These are phyloP conservation scores for Fusarium ramigenum DNA, from an alignment of 2,329 filamentous ascomycete species.

Conservation along the genomic window DNA sequence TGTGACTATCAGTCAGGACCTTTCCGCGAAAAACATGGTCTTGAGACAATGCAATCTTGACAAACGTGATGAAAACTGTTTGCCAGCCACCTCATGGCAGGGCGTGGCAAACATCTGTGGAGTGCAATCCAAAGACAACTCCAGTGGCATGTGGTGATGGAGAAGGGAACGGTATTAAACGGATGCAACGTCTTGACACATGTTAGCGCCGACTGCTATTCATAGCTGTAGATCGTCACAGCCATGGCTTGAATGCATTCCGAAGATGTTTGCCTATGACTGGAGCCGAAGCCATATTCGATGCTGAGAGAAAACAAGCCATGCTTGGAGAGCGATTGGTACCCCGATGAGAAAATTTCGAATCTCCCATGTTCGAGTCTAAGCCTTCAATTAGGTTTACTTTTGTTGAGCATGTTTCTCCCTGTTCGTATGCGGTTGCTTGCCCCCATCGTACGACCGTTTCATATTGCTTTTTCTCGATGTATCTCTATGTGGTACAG, in stretches of 20 bases:
- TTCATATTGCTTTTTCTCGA: constrained; percentile 27
- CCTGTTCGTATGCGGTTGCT: constrained; percentile 9
- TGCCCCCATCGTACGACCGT: constrained; percentile 24
- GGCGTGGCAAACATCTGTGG: constrained; percentile 7
- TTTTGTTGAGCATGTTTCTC: constrained; percentile 13
- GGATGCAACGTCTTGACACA: constrained; percentile 23
- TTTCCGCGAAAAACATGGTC: constrained; percentile 25
- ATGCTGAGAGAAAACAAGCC: constrained; percentile 27
- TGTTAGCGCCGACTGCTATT: constrained; percentile 29
- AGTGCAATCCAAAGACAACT: constrained; percentile 10
- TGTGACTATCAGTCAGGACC: constrained; percentile 8
- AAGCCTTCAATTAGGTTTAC: constrained; percentile 14
- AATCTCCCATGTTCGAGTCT: constrained; percentile 2
- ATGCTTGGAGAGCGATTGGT: constrained; percentile 11
- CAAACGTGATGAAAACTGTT: not conserved
- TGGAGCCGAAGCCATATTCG: not conserved
- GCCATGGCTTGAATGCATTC: not conserved
- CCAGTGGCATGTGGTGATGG: constrained; percentile 26
- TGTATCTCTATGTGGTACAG: constrained; percentile 1
- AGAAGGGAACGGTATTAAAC: not conserved
- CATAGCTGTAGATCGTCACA: constrained; percentile 28
- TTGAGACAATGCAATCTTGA: constrained; percentile 29
- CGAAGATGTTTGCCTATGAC: not conserved
- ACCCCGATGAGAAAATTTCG: not conserved
- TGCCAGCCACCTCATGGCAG: constrained; percentile 34